Conservation (phyloP, 106 monocot species). For the Hemerocallis citrina region DNA sequence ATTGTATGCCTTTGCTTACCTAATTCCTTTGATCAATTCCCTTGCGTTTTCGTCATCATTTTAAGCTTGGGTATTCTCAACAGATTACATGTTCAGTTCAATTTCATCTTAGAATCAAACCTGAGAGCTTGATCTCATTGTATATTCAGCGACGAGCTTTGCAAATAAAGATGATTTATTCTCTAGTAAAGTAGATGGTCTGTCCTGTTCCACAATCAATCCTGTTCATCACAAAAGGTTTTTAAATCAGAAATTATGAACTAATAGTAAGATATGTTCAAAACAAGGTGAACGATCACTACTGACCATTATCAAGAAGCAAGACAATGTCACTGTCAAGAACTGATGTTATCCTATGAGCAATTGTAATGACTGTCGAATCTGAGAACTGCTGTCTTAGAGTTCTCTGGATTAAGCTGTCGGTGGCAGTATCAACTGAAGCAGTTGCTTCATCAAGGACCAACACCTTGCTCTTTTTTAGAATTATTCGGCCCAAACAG, state of each 20-base stretch:
- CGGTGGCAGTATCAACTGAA: conserved; percentile 32
- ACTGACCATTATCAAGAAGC: conserved; percentile 80
- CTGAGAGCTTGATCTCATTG: too few species aligned
- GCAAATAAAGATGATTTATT: conserved; percentile 67
- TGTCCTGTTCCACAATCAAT: conserved; percentile 46
- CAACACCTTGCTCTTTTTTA: conserved; percentile 74
- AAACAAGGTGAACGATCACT: neutral
- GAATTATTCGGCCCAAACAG: conserved; percentile 62
- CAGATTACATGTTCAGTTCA: too few species aligned
- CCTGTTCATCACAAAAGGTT: conserved; percentile 27
- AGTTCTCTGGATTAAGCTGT: conserved; percentile 36
- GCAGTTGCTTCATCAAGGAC: conserved; percentile 86
- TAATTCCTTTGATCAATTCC: too few species aligned
- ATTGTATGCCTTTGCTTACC: too few species aligned
- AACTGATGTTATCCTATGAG: conserved; percentile 91
- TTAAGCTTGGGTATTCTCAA: too few species aligned
- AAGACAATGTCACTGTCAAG: conserved; percentile 81
- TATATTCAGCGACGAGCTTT: conserved; percentile 72
- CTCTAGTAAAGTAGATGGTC: conserved; percentile 48
- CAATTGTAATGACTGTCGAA: conserved; percentile 76
- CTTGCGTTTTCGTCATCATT: too few species aligned
- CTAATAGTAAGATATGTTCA: neutral
- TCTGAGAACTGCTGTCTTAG: conserved; percentile 30
- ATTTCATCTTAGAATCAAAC: too few species aligned
- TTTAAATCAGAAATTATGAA: neutral